A percentile compares a stretch with the other conserved stretches of the same genome.
Conservation (phyloP, 495 filamentous ascomycete species). For the Terfezia claveryi region DNA sequence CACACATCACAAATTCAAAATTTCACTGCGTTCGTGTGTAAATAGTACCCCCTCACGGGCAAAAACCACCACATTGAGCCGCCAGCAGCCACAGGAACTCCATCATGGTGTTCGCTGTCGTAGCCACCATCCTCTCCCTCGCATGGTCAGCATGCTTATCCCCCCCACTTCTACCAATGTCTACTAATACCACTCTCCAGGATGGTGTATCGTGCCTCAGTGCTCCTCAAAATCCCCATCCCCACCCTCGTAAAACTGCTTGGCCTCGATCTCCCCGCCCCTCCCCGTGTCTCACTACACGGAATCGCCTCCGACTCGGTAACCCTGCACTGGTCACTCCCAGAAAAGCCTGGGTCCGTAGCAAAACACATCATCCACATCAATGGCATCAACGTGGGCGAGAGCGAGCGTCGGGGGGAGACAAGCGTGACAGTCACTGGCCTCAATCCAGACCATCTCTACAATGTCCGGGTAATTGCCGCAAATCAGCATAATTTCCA, state of each 20-base stretch:
- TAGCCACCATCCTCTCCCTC: conserved; percentile 16
- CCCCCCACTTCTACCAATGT: background rate
- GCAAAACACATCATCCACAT: conserved; percentile 77
- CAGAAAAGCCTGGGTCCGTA: conserved; percentile 52
- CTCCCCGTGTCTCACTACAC: conserved; percentile 78
- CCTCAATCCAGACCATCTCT: conserved; percentile 64
- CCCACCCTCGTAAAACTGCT: conserved; percentile 74
- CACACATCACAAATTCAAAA: too few relatives aligned
- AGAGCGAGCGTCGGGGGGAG: conserved; percentile 56
- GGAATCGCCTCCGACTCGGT: conserved; percentile 70
- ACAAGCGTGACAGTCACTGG: conserved; percentile 74
- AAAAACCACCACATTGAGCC: too few relatives aligned
- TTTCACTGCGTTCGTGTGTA: too few relatives aligned
- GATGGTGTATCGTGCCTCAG: conserved; percentile 61
- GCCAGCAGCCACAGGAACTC: background rate
- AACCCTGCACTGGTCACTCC: conserved; percentile 76
- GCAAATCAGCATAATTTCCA: conserved; percentile 79
- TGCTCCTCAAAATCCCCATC: conserved; percentile 72
- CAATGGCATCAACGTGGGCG: conserved; percentile 81
- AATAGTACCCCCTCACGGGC: too few relatives aligned
- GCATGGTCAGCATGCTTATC: conserved; percentile 9
- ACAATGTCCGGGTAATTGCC: conserved; percentile 77
- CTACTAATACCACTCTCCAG: conserved; percentile 22
- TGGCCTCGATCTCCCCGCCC: conserved; percentile 76
- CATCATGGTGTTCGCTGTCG: conserved; percentile 13